Base-by-base conservation (phyloP, 495 filamentous ascomycete genomes). In the Glarea lozoyensis region DNA sequence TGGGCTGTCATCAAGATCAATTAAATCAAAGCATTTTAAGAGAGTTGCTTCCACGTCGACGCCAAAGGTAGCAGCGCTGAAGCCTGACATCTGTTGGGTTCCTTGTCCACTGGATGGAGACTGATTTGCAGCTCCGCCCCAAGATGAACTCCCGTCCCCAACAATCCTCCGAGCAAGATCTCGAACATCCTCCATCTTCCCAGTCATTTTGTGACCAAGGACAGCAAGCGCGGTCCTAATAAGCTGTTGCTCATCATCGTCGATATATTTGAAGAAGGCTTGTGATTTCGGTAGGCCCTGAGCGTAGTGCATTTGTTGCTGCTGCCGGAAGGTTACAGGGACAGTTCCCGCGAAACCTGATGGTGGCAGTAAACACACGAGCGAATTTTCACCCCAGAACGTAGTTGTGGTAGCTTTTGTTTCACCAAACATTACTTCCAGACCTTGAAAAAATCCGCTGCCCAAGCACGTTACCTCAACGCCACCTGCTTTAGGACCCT, bases 341-440 rank as follows among this genome's bases (percentile, higher is more conserved):
- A 95, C 90, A 24, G 72, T 60, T 10, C 88, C 85, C 1, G 85
- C 68, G 32, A 68, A 66, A 10, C 74, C 60, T 21, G 81, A 78
- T 2, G 89, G 86, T 17, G 90, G 90, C 0, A 89, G 68, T 24
- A 88, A 64, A 55, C 86, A 94, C 30, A 93, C 85, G n/a, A 95
- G 67, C 15, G 82, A 84, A 32, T 75, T 80, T 39, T 83, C 76
- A 17, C 85, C 84, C 81, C 86, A 94, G 53, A 71, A 93, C 1
- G 83, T 86, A 10, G 85, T 90, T 9, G 82, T 84, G 1, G 78
- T 82, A 9, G 90, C 89, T 24, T 76, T 67, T 3, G 69, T 72
- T 33, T 86, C 79, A 13, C 88, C 89, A 60, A 96, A 96, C 52
- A 88, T 80, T 44, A 94, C 86, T 42, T 86, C 83, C 55, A 90